Conservation (phyloP, 192 early-diverging fungal genomes). For the Backusella luteola region DNA sequence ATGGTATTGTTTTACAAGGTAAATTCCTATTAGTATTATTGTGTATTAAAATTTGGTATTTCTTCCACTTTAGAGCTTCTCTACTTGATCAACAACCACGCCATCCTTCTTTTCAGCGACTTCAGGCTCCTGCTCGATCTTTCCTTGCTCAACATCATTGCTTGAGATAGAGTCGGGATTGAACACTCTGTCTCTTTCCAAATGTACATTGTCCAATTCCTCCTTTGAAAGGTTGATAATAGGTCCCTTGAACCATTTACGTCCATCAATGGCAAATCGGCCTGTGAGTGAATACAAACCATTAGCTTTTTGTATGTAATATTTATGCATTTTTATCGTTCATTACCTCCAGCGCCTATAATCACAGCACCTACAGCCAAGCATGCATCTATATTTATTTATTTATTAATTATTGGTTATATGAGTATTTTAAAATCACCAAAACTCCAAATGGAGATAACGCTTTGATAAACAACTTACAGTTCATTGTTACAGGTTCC, state of each 20-base stretch:
- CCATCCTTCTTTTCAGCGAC: background rate
- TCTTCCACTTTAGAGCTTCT: background rate
- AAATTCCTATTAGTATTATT: background rate
- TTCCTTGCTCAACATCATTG: background rate
- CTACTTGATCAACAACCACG: background rate
- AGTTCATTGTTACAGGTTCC: constrained; percentile 1
- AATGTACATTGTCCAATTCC: background rate
- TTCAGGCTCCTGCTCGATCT: background rate
- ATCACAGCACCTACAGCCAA: background rate
- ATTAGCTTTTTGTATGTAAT: background rate
- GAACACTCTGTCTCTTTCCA: background rate
- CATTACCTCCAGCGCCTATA: background rate
- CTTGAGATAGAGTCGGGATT: background rate
- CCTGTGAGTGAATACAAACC: background rate
- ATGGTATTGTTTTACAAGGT: background rate
- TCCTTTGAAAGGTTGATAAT: constrained; percentile 7
- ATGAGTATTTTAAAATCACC: background rate
- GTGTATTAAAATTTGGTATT: background rate
- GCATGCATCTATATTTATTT: background rate
- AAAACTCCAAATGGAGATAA: background rate
- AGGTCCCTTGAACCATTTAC: constrained; percentile 21
- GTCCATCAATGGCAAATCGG: constrained; percentile 15
- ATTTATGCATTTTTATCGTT: background rate
- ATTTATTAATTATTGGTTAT: background rate
- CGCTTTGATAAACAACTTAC: background rate